Evolutionary conservation across 768 basidiomycete genomes (phyloP).

Genomic region (Pulveroboletus sp.): DNA sequence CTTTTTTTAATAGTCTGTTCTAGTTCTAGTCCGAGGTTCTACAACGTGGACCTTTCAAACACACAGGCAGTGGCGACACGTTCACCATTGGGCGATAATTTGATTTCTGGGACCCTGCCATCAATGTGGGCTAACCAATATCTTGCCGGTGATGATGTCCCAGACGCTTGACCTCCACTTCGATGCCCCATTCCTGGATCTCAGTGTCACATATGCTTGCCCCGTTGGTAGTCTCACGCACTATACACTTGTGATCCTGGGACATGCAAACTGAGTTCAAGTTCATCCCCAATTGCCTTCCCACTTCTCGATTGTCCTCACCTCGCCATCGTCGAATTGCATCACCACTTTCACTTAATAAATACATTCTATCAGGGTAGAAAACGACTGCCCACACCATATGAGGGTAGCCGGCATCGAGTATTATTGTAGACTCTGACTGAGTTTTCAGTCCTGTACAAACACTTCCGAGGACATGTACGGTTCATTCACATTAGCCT

Average conservation of each 20-base stretch:
- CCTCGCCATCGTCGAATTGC: not conserved
- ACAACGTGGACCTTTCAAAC: too few relatives aligned
- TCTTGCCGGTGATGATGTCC: too few relatives aligned
- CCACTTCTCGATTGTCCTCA: not conserved
- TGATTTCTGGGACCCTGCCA: too few relatives aligned
- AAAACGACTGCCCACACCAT: not conserved
- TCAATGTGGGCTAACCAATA: too few relatives aligned
- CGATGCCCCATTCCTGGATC: not conserved
- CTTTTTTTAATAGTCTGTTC: too few relatives aligned
- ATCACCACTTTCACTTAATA: not conserved
- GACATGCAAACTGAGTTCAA: not conserved
- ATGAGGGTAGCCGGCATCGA: not conserved
- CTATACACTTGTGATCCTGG: not conserved
- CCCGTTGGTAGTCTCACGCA: not conserved
- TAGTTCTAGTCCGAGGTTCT: too few relatives aligned
- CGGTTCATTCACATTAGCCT: too few relatives aligned
- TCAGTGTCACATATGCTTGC: not conserved
- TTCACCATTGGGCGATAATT: too few relatives aligned
- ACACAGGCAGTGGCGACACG: too few relatives aligned
- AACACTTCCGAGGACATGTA: not conserved
- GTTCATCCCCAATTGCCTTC: not conserved
- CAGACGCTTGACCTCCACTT: not conserved
- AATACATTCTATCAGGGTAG: not conserved
- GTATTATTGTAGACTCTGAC: not conserved
- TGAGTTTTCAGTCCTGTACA: not conserved